phyloP scores from a whole-genome alignment of 352 stramenopile genomes.

The Phytophthora cajani region DNA sequence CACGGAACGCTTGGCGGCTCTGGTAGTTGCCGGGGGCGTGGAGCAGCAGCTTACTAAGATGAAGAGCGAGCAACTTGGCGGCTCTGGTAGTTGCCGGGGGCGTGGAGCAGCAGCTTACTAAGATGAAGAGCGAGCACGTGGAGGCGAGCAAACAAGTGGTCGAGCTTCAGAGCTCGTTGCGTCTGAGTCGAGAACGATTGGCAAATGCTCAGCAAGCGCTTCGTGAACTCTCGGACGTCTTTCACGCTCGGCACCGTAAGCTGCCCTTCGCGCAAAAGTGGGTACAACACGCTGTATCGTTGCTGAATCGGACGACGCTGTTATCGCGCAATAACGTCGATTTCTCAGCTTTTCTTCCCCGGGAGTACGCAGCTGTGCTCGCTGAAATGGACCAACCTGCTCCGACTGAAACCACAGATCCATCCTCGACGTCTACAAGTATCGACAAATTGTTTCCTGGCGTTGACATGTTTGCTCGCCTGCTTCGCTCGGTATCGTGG shows the following conservation, averaged over 20 bases:
- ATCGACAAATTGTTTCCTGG: constrained; percentile 80
- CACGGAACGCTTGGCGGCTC: constrained; percentile 62
- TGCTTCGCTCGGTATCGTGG: constrained; percentile 78
- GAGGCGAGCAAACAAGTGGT: constrained; percentile 76
- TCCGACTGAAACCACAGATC: constrained; percentile 10
- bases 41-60: constrained; percentile 79
- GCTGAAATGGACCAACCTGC: constrained; percentile 31
- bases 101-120: constrained; percentile 75
- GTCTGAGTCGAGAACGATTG: constrained; percentile 69
- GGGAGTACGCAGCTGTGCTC: constrained; percentile 56
- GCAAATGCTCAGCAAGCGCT: constrained; percentile 56
- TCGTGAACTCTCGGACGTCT: constrained; percentile 64
- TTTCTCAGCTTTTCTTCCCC: constrained; percentile 47
- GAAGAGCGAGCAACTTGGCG: constrained; percentile 70
- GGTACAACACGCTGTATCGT: constrained; percentile 52
- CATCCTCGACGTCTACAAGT: constrained; percentile 1
- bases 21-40: constrained; percentile 70
- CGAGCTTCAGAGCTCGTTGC: constrained; percentile 72
- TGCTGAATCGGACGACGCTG: constrained; percentile 59
- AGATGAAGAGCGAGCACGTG: constrained; percentile 74
- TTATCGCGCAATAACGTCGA: constrained; percentile 45
- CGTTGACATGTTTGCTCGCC: constrained; percentile 65
- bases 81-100: constrained; percentile 65
- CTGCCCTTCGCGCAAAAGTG: constrained; percentile 65
- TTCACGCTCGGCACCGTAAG: constrained; percentile 71